These are phyloP conservation scores for Colletotrichum noveboracense DNA, from an alignment of 2,329 filamentous ascomycete genomes.

Conservation along the genomic window DNA sequence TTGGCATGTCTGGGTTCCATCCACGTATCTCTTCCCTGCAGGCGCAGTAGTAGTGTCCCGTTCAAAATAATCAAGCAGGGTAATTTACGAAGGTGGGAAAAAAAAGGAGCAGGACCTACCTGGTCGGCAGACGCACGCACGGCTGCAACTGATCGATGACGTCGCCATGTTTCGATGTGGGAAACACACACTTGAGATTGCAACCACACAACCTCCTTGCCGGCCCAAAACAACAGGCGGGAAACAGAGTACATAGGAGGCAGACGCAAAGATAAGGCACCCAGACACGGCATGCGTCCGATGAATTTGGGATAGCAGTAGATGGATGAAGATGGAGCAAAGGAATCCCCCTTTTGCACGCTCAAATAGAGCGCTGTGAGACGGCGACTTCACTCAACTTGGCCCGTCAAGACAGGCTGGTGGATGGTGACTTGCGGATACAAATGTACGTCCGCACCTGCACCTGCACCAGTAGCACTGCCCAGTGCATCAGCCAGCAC, in stretches of 20 bases:
- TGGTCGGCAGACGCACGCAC: neutral
- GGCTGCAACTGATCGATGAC: slow-evolving; percentile 13
- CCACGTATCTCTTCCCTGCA: neutral
- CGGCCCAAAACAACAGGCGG: neutral
- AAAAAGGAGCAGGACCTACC: neutral
- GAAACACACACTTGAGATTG: slow-evolving; percentile 8
- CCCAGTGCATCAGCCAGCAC: neutral
- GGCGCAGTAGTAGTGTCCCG: neutral
- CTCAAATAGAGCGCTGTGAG: neutral
- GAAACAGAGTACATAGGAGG: neutral
- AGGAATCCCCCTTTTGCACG: neutral
- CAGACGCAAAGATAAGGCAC: neutral
- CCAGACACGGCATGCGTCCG: neutral
- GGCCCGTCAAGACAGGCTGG: neutral
- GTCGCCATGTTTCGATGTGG: slow-evolving; percentile 16
- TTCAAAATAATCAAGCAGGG: neutral
- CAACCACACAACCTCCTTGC: neutral
- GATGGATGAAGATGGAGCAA: neutral
- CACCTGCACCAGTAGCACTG: neutral
- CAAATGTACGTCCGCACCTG: neutral
- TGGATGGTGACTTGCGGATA: neutral
- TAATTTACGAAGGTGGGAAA: neutral
- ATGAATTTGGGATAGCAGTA: neutral
- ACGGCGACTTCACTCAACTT: neutral
- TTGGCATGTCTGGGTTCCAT: neutral